A percentile compares a stretch with the other conserved stretches of the same genome.
These are phyloP conservation scores for Coccomyxa sp. DNA, from an alignment of 139 green algal species.

Conservation along the genomic window DNA sequence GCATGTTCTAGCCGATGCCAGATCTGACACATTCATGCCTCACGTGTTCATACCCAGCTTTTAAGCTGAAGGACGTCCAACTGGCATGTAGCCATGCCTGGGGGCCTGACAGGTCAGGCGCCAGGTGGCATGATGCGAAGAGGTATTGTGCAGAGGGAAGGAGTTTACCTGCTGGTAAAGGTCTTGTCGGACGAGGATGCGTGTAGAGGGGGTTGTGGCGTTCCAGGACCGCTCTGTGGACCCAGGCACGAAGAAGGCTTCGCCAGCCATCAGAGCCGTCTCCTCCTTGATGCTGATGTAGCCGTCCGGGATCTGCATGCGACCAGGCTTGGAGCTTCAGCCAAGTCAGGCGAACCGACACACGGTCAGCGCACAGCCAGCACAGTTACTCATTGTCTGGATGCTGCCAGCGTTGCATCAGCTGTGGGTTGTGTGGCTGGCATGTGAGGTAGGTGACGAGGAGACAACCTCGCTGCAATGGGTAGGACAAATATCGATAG, in stretches of 20 bases:
- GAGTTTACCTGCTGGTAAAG: neutral
- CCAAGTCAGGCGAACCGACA: too few relatives aligned
- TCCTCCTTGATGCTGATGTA: conserved; percentile 39
- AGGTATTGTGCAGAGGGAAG: too few relatives aligned
- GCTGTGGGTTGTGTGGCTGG: neutral
- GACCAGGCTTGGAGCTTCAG: too few relatives aligned
- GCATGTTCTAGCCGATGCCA: too few relatives aligned
- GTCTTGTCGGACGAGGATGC: conserved; percentile 21
- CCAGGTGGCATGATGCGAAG: too few relatives aligned
- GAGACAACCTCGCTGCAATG: neutral
- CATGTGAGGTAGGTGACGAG: neutral
- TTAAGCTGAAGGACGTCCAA: too few relatives aligned
- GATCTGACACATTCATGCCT: too few relatives aligned
- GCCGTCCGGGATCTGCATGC: conserved; percentile 10
- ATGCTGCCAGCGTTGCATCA: neutral
- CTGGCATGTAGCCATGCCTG: too few relatives aligned
- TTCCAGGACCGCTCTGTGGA: conserved; percentile 23
- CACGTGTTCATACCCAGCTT: too few relatives aligned
- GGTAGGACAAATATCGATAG: neutral
- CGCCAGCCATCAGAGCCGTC: conserved; percentile 11
- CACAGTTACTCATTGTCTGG: neutral
- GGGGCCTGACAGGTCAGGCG: too few relatives aligned
- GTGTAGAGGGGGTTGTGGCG: conserved; percentile 16
- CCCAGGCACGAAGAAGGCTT: conserved; percentile 34
- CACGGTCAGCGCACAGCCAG: too few relatives aligned